Percentiles rank a stretch among this genome's conserved stretches.
These are phyloP conservation scores for Drechslerella dactyloides DNA, from an alignment of 2,329 filamentous ascomycete species.

Conservation along the genomic window DNA sequence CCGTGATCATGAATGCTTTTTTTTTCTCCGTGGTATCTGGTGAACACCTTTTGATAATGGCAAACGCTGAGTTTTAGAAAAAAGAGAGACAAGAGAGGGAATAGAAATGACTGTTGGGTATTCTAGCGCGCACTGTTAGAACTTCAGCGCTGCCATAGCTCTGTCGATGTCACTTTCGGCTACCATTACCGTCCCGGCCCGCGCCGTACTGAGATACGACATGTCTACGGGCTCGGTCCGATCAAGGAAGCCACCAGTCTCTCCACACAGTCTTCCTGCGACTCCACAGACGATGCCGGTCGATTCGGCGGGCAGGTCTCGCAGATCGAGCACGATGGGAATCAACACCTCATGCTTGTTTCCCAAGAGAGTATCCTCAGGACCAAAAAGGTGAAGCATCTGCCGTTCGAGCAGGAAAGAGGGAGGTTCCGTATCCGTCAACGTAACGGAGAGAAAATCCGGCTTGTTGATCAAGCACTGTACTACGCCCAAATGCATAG, in stretches of 20 bases:
- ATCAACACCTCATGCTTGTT: constrained; percentile 74
- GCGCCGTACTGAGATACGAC: constrained; percentile 86
- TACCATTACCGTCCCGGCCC: constrained; percentile 87
- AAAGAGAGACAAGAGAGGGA: background rate
- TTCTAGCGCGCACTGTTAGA: constrained; percentile 31
- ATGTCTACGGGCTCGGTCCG: constrained; percentile 68
- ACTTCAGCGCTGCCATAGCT: constrained; percentile 72
- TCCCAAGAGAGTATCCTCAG: constrained; percentile 72
- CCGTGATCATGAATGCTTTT: background rate
- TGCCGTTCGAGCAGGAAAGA: constrained; percentile 74
- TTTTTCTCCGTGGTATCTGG: background rate
- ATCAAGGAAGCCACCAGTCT: constrained; percentile 58
- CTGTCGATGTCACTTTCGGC: constrained; percentile 74
- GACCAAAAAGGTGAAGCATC: constrained; percentile 69
- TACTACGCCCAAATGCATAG: constrained; percentile 69
- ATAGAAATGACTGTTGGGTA: background rate
- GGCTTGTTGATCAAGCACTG: constrained; percentile 64
- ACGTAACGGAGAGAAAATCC: constrained; percentile 74
- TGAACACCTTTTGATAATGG: background rate
- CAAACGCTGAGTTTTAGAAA: constrained; percentile 8
- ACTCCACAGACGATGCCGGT: constrained; percentile 96
- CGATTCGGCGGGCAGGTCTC: constrained; percentile 79
- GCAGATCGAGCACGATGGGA: constrained; percentile 87
- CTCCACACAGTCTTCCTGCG: constrained; percentile 78
- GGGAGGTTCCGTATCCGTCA: constrained; percentile 75